Evolutionary conservation across 140 eudicot genomes (phyloP).

Genomic region (Eryngium alpinum): DNA sequence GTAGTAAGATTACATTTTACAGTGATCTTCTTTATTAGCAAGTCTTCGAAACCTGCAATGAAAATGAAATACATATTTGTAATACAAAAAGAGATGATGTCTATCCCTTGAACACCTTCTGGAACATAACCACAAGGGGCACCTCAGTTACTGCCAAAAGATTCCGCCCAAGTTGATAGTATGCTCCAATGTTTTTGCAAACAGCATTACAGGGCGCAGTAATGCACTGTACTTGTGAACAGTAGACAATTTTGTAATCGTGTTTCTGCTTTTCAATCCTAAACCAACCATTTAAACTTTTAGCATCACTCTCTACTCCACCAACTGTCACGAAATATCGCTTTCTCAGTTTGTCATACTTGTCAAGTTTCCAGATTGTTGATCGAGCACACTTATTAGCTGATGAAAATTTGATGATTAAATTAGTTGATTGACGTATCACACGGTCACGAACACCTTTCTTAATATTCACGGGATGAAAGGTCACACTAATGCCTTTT

Average conservation of each 20-base stretch:
- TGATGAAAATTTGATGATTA: background rate
- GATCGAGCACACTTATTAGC: background rate
- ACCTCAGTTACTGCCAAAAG: background rate
- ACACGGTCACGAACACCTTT: background rate
- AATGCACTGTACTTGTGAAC: background rate
- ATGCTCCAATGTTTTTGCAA: background rate
- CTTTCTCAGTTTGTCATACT: background rate
- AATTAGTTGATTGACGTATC: background rate
- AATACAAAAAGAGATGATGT: no score
- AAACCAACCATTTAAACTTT: background rate
- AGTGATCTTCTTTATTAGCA: no score
- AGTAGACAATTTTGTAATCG: background rate
- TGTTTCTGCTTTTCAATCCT: background rate
- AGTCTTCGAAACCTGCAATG: no score
- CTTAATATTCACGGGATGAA: background rate
- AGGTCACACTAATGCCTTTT: background rate
- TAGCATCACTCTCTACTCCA: background rate
- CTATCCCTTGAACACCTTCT: background rate
- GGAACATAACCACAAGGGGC: background rate
- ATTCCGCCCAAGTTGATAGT: background rate
- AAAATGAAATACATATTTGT: no score
- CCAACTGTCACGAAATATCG: slow-evolving; percentile 3
- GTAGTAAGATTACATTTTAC: no score
- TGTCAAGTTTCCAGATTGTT: background rate
- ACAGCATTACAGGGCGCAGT: background rate